Percentiles rank a stretch among this genome's conserved stretches.
These are phyloP conservation scores for Actinomortierella ambigua DNA, from an alignment of 371 early-diverging fungal species.

Conservation along the genomic window DNA sequence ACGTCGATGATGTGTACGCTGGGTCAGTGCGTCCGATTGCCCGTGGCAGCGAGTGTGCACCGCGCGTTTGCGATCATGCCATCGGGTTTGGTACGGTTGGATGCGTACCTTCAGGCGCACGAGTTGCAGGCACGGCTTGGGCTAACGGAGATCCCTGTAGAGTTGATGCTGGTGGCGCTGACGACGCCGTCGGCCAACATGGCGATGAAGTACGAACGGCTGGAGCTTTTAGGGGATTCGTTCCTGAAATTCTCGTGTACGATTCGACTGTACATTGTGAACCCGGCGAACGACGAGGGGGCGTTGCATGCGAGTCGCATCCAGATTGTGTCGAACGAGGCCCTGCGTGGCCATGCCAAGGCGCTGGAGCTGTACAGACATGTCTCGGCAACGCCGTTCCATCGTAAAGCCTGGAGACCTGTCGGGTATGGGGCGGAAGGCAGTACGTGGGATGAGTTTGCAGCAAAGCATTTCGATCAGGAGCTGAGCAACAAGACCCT, in stretches of 20 bases:
- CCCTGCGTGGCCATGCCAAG: slow-evolving; percentile 65
- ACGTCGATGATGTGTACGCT: slow-evolving; percentile 56
- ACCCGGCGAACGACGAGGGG: slow-evolving; percentile 84
- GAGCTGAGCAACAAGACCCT: slow-evolving; percentile 79
- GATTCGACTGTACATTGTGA: slow-evolving; percentile 75
- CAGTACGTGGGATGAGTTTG: slow-evolving; percentile 5
- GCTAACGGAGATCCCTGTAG: slow-evolving; percentile 48
- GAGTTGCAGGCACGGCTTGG: slow-evolving; percentile 59
- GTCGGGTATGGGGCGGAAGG: slow-evolving; percentile 50
- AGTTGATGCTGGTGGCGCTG: slow-evolving; percentile 73
- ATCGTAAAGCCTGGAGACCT: slow-evolving; percentile 69
- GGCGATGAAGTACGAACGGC: slow-evolving; percentile 87
- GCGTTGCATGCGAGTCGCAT: slow-evolving; percentile 75
- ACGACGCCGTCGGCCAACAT: slow-evolving; percentile 73
- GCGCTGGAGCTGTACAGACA: slow-evolving; percentile 62
- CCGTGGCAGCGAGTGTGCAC: slow-evolving; percentile 60
- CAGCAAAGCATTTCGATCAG: slow-evolving; percentile 37
- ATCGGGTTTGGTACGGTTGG: slow-evolving; percentile 71
- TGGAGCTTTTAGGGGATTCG: slow-evolving; percentile 95
- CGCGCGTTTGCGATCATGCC: slow-evolving; percentile 64
- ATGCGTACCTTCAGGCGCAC: slow-evolving; percentile 61
- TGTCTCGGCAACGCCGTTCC: slow-evolving; percentile 66
- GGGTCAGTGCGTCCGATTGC: slow-evolving; percentile 17
- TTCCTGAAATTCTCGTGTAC: slow-evolving; percentile 88
- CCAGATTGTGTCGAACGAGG: slow-evolving; percentile 77